phyloP scores from a whole-genome alignment of 2,329 filamentous ascomycete species.

The Neoarthrinium moseri region DNA sequence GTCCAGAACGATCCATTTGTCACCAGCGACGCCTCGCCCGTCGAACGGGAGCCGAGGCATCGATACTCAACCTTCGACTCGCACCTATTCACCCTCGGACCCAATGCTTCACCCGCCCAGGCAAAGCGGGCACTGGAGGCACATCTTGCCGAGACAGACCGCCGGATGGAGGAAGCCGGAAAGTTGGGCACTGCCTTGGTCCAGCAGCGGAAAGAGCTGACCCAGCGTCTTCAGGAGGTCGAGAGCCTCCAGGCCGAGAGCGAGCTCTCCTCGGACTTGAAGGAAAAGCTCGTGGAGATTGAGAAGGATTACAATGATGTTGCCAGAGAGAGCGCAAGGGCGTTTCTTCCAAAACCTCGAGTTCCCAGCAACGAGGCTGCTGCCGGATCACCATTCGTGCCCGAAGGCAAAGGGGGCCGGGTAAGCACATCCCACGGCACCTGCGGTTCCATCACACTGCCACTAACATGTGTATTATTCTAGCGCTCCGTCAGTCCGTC shows the following conservation, averaged over 20 bases:
- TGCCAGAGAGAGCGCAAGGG: constrained; percentile 82
- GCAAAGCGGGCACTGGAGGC: constrained; percentile 87
- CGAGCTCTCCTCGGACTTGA: constrained; percentile 80
- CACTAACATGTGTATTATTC: constrained; percentile 1
- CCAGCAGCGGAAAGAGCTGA: constrained; percentile 80
- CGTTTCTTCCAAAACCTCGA: constrained; percentile 82
- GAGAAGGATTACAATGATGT: constrained; percentile 96
- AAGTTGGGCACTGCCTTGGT: constrained; percentile 81
- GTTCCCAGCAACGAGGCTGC: constrained; percentile 67
- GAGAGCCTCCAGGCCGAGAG: constrained; percentile 73
- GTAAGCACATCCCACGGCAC: constrained; percentile 36
- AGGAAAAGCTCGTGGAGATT: constrained; percentile 78
- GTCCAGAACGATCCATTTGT: constrained; percentile 58
- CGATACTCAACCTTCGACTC: constrained; percentile 83
- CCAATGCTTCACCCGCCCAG: constrained; percentile 77
- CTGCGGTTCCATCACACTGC: constrained; percentile 8
- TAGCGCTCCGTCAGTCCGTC: constrained; percentile 71
- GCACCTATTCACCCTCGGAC: constrained; percentile 74
- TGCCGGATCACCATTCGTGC: constrained; percentile 50
- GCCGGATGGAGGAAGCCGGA: constrained; percentile 86
- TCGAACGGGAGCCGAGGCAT: constrained; percentile 45
- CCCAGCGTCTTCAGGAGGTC: constrained; percentile 79
- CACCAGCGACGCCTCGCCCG: constrained; percentile 38
- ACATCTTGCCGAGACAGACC: constrained; percentile 88
- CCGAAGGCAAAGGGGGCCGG: constrained; percentile 50